Evolutionary conservation across 495 filamentous ascomycete genomes (phyloP), one percentile per base, ranked within the genome.

Genomic region (Clavariopsis aquatica): DNA sequence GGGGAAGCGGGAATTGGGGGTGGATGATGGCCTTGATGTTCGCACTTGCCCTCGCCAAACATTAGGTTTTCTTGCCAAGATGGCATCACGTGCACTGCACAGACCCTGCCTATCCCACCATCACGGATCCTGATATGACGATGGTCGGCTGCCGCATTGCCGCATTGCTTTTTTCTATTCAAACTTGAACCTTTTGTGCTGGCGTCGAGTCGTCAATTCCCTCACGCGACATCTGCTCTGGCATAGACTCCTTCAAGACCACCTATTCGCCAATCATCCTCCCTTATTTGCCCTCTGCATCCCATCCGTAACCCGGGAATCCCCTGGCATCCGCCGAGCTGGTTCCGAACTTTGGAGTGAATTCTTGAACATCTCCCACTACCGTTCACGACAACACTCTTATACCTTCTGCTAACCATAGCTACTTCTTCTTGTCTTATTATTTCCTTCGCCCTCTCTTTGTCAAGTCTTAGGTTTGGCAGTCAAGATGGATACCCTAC

Each of bases 401-500:
- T 51, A 53, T 53, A 27, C 2, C 12, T 27, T 46, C 20, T 9
- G 19, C 26, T 36, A 61, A 52, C 46, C 9, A 23, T 12, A 29
- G 2, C 24, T 5, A 28, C 27, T 28, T 41, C 31, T 55, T 26
- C 9, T 29, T 22, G n/a, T 43, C 46, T 20, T 17, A 27, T 56
- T 57, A 49, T 36, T 27, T 52, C 49, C 17, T 26, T 43, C 55
- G 15, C 23, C 1, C n/a, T 53, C 20, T 45, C 53, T 20, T 49
- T 38, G 15, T 49, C 45, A 5, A 23, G 2, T 3, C 20, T 3
- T 22, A 49, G 19, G 47, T 49, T 62, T 15, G 34, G 31, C 47
- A 1, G 26, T 41, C 31, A 69, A 31, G 51, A 93, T 93, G 89
- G 89, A 93, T 74, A 93, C 89, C 19, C 77, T 92, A 73, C 79